A percentile compares a stretch with the other conserved stretches of the same genome.
Conservation (phyloP, 768 basidiomycete genomes). For the Leccinellum rugosiceps region DNA sequence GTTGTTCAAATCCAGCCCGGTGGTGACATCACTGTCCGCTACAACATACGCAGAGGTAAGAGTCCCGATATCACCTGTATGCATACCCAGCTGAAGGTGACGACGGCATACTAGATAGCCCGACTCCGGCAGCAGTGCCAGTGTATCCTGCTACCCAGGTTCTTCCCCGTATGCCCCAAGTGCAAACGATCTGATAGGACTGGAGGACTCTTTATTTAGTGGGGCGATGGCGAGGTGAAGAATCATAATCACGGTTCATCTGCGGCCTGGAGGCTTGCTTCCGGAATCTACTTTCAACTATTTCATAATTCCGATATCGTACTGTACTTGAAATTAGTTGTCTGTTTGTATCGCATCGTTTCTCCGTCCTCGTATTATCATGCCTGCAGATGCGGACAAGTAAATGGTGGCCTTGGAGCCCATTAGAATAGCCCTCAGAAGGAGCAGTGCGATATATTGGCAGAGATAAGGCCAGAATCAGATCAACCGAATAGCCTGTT, state of each 20-base stretch:
- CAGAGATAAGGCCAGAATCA: neutral
- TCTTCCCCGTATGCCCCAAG: neutral
- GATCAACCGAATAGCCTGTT: neutral
- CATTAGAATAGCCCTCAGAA: neutral
- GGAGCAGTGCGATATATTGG: neutral
- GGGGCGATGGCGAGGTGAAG: neutral
- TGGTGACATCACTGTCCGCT: neutral
- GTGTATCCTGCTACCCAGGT: neutral
- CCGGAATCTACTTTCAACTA: neutral
- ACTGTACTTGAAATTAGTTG: neutral
- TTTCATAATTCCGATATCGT: neutral
- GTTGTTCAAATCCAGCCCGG: neutral
- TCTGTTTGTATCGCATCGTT: neutral
- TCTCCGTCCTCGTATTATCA: neutral
- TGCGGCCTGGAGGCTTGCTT: neutral
- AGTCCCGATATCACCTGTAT: neutral
- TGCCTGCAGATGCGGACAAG: neutral
- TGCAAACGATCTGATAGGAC: neutral
- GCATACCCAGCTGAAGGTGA: neutral
- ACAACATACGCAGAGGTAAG: neutral
- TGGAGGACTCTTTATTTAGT: neutral
- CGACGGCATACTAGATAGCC: neutral
- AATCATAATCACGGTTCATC: neutral
- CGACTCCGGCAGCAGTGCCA: too few relatives aligned
- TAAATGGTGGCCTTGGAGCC: neutral